phyloP scores from a whole-genome alignment of 805 yeast genomes.

The Ogataea chonburiensis region DNA sequence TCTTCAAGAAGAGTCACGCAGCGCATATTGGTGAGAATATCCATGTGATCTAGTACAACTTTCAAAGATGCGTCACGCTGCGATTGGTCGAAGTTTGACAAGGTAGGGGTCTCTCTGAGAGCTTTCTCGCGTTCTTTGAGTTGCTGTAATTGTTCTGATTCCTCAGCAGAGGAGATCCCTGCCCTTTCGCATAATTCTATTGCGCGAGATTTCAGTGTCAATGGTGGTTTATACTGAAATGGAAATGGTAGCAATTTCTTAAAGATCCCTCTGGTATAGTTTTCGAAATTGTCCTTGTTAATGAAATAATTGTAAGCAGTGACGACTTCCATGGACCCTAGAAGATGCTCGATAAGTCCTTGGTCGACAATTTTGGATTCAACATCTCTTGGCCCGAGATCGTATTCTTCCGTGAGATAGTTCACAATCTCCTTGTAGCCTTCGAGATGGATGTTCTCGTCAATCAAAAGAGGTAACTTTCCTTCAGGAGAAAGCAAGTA shows the following conservation, averaged over 20 bases:
- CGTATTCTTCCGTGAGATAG: slow-evolving; percentile 24
- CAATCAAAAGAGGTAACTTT: slow-evolving; percentile 47
- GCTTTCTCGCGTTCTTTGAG: slow-evolving; percentile 28
- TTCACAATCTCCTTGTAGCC: slow-evolving; percentile 44
- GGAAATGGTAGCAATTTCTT: slow-evolving; percentile 62
- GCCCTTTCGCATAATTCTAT: slow-evolving; percentile 30
- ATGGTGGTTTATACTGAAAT: slow-evolving; percentile 69
- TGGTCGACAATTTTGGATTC: slow-evolving; percentile 36
- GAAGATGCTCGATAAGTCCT: slow-evolving; percentile 44
- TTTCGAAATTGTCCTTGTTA: slow-evolving; percentile 57
- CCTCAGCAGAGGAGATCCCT: slow-evolving; percentile 35
- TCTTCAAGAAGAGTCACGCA: slow-evolving; percentile 28
- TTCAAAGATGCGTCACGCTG: slow-evolving; percentile 27
- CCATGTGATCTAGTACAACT: slow-evolving; percentile 27
- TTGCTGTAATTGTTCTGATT: slow-evolving; percentile 25
- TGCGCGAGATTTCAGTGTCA: slow-evolving; percentile 39
- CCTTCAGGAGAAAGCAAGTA: slow-evolving; percentile 50
- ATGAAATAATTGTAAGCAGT: slow-evolving; percentile 58
- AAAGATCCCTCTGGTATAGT: slow-evolving; percentile 56
- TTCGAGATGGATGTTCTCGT: slow-evolving; percentile 27
- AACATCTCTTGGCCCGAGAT: slow-evolving; percentile 2
- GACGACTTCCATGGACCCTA: slow-evolving; percentile 42
- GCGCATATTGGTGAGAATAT: slow-evolving; percentile 31
- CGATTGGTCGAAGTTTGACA: slow-evolving; percentile 28
- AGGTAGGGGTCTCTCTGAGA: slow-evolving; percentile 28